Percentiles rank a stretch among this genome's conserved stretches.
Evolutionary conservation across 208 protist genomes (phyloP).

Genomic region (Trypanosoma brucei): DNA sequence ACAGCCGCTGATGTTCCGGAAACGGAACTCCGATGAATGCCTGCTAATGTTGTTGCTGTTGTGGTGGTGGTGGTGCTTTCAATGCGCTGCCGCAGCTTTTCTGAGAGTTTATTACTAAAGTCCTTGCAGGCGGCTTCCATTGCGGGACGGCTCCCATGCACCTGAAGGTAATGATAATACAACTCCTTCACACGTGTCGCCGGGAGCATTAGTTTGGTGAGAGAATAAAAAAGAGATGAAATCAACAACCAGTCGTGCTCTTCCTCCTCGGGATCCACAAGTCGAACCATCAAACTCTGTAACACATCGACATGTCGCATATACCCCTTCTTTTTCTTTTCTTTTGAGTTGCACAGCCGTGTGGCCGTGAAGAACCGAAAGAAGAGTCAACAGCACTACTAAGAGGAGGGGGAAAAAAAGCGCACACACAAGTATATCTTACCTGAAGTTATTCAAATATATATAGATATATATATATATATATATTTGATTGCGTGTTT

Average conservation of each 20-base stretch:
- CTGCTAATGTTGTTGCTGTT: background rate
- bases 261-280: constrained; percentile 15
- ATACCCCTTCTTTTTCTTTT: background rate
- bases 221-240: constrained; percentile 27
- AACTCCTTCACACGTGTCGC: constrained; percentile 25
- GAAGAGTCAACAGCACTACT: too few relatives aligned
- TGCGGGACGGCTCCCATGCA: constrained; percentile 16
- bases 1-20: background rate
- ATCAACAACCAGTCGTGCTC: constrained; percentile 27
- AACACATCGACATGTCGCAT: constrained; percentile 9
- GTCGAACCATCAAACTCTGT: constrained; percentile 12
- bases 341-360: background rate
- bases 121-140: constrained; percentile 20
- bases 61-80: background rate
- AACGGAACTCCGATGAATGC: background rate
- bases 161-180: constrained; percentile 22
- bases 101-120: constrained; percentile 12
- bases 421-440: too few relatives aligned
- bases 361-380: background rate
- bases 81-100: constrained; percentile 1
- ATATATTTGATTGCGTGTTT: too few relatives aligned
- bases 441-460: too few relatives aligned
- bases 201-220: constrained; percentile 19
- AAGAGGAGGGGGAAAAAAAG: too few relatives aligned
- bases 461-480: too few relatives aligned